Conservation (phyloP, 2,329 filamentous ascomycete genomes). For the Fusarium compactum region DNA sequence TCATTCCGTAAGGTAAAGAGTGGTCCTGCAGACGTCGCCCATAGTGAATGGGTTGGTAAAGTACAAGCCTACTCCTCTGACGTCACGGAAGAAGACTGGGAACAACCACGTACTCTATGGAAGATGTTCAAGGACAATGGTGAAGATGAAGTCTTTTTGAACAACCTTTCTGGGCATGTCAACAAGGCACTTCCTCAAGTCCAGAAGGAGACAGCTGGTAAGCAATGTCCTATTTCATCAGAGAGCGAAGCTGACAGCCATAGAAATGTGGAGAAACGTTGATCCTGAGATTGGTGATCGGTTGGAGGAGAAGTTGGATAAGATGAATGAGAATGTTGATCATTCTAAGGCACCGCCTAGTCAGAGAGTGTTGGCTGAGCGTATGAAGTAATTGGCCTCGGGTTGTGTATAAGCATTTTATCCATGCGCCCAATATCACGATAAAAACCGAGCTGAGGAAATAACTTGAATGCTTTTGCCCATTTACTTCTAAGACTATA, state of each 20-base stretch:
- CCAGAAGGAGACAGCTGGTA: not conserved
- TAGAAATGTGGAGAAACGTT: not conserved
- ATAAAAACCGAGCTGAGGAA: too few species aligned
- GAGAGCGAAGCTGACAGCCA: not conserved
- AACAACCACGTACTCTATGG: not conserved
- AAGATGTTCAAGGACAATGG: slow-evolving; percentile 2
- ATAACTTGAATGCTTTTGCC: accelerated
- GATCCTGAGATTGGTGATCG: not conserved
- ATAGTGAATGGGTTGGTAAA: slow-evolving; percentile 6
- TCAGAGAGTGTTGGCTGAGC: not conserved
- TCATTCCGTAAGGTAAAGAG: slow-evolving; percentile 7
- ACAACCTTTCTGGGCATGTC: not conserved
- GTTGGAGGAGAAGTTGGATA: not conserved
- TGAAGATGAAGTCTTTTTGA: not conserved
- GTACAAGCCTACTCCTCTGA: not conserved
- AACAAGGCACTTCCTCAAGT: slow-evolving; percentile 4
- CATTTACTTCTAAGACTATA: too few species aligned
- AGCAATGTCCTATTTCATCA: not conserved
- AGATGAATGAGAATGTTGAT: not conserved
- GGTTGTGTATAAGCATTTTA: too few species aligned
- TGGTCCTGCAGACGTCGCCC: not conserved
- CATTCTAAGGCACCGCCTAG: not conserved
- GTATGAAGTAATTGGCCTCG: not conserved
- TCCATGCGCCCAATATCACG: too few species aligned
- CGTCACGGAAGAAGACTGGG: slow-evolving; percentile 1